These are phyloP conservation scores for Dianthus caryophyllus DNA, from an alignment of 148 eudicot species.

Conservation along the genomic window DNA sequence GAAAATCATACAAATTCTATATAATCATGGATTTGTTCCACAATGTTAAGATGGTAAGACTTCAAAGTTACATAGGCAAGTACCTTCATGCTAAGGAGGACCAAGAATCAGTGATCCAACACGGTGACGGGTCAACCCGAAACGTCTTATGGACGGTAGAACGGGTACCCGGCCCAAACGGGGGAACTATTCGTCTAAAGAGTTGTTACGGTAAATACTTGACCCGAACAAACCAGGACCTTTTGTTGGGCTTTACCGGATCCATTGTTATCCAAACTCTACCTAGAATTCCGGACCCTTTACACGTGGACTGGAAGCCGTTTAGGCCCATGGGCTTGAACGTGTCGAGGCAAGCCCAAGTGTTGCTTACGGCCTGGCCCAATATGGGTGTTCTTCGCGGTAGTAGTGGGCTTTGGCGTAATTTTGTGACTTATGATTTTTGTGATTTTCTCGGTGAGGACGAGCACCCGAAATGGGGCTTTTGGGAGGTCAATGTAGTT, in stretches of 20 bases:
- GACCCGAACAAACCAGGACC: not conserved
- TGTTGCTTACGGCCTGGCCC: not conserved
- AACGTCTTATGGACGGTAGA: not conserved
- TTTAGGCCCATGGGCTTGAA: not conserved
- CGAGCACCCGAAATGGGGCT: not conserved
- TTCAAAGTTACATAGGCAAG: not conserved
- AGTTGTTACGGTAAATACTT: not conserved
- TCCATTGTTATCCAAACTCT: not conserved
- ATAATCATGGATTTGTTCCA: not conserved
- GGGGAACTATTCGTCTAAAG: not conserved
- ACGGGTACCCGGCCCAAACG: not conserved
- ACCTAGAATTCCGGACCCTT: not conserved
- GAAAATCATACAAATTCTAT: not conserved
- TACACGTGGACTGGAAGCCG: not conserved
- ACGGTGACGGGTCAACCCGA: not conserved
- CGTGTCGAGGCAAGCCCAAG: not conserved
- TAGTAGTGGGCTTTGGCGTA: not conserved
- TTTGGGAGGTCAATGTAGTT: not conserved
- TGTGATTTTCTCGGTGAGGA: not conserved
- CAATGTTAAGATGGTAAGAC: not conserved
- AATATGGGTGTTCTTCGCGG: not conserved
- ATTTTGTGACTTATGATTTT: not conserved
- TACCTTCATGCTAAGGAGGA: not conserved
- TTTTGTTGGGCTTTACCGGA: not conserved
- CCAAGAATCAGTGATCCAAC: not conserved